A percentile compares a stretch with the other conserved stretches of the same genome.
These are phyloP conservation scores for Tylopilus sp. DNA, from an alignment of 768 basidiomycete species.

Conservation along the genomic window DNA sequence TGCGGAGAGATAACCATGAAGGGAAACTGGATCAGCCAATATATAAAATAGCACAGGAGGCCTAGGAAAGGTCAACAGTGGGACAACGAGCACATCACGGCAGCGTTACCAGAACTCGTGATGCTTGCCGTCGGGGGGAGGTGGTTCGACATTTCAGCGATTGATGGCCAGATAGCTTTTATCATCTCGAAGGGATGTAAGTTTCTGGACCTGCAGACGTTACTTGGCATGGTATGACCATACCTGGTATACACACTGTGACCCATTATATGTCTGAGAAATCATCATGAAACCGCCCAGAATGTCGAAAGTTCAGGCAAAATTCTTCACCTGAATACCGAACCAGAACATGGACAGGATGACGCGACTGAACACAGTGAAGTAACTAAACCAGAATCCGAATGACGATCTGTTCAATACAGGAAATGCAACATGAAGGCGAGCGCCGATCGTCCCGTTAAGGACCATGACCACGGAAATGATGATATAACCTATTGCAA, in stretches of 20 bases:
- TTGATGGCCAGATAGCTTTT: slow-evolving; percentile 80
- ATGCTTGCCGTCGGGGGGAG: slow-evolving; percentile 56
- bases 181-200: slow-evolving; percentile 45
- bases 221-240: not conserved
- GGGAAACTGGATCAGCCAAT: slow-evolving; percentile 75
- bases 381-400: slow-evolving; percentile 88
- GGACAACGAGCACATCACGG: not conserved
- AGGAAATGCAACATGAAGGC: slow-evolving; percentile 71
- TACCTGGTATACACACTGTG: slow-evolving; percentile 71
- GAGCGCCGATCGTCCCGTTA: slow-evolving; percentile 76
- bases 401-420: slow-evolving; percentile 83
- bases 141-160: slow-evolving; percentile 60
- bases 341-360: slow-evolving; percentile 84
- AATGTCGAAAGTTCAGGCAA: not conserved
- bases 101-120: slow-evolving; percentile 51
- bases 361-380: slow-evolving; percentile 73
- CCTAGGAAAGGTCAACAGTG: slow-evolving; percentile 33
- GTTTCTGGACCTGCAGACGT: not conserved
- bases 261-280: slow-evolving; percentile 51
- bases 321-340: slow-evolving; percentile 54
- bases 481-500: slow-evolving; percentile 68
- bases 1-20: slow-evolving; percentile 76
- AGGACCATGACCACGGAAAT: slow-evolving; percentile 72
- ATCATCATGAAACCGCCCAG: not conserved
- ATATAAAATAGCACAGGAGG: slow-evolving; percentile 74